Conservation (phyloP, 495 filamentous ascomycete genomes). For the Xylaria acuta region DNA sequence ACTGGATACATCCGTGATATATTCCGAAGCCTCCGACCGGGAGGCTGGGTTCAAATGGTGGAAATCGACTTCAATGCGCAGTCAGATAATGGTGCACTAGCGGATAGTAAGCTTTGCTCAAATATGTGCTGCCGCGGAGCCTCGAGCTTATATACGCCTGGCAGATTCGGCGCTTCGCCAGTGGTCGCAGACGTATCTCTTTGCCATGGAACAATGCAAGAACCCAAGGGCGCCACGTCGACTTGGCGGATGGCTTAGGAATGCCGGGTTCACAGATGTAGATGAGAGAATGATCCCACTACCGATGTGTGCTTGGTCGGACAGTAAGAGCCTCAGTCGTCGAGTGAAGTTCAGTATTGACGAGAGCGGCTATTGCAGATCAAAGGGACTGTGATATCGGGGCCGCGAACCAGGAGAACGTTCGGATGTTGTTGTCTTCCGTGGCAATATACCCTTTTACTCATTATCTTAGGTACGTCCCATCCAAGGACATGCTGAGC, state of each 20-base stretch:
- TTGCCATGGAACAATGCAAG: slow-evolving; percentile 69
- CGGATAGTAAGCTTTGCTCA: slow-evolving; percentile 52
- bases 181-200: slow-evolving; percentile 74
- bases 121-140: slow-evolving; percentile 16
- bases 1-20: slow-evolving; percentile 80
- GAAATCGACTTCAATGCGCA: slow-evolving; percentile 90
- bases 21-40: slow-evolving; percentile 55
- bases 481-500: background rate
- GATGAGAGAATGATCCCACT: slow-evolving; percentile 71
- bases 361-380: slow-evolving; percentile 52
- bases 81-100: slow-evolving; percentile 86
- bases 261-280: slow-evolving; percentile 76
- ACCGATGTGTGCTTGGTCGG: slow-evolving; percentile 78
- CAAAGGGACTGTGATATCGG: slow-evolving; percentile 68
- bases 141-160: slow-evolving; percentile 17
- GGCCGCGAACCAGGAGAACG: slow-evolving; percentile 63
- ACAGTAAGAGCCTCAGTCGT: slow-evolving; percentile 53
- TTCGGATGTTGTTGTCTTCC: slow-evolving; percentile 65
- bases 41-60: slow-evolving; percentile 91
- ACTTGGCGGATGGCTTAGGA: slow-evolving; percentile 65
- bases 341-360: slow-evolving; percentile 11
- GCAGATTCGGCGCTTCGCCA: slow-evolving; percentile 71
- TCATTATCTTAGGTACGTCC: slow-evolving; percentile 47
- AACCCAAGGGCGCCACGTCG: slow-evolving; percentile 72
- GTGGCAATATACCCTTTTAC: slow-evolving; percentile 68